Evolutionary conservation across 2,329 filamentous ascomycete genomes (phyloP), one percentile per base, ranked within the genome.

Genomic region (Microdochium paspali): DNA sequence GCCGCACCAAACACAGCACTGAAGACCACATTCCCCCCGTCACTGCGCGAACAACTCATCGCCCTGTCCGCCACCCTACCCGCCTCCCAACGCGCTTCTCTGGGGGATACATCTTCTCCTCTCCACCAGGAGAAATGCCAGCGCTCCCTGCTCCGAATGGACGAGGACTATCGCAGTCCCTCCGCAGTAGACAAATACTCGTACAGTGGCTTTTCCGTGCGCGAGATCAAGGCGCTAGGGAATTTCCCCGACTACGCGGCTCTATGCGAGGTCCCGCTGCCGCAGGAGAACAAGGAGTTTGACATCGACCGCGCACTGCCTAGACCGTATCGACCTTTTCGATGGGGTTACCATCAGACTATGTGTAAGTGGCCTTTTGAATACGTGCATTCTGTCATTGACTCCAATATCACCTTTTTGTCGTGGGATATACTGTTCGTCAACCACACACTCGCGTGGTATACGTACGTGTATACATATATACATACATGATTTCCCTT

Each of bases 281-380:
- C 89, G 0, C 53, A 69, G 9, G 72, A 84, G 0, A 82, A 85
- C 48, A 56, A 61, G 1, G 70, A 77, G 4, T 93, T 93, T 59
- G 70, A 87, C 52, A 80, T 90, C 47, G 66, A 74, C 13, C 85
- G 72, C 52, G 87, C 88, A 1, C 57, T 74, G 10, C 78, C 88
- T 1, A 73, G 89, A 49, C 88, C 88, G 0, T 94, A 90, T 60
- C 74, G 89, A 35, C 89, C 89, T 0, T 85, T 94, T 40, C 67
- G 89, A 56, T 94, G 89, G 89, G 70, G 75, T 0, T 95, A 94
- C 59, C 87, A 93, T 60, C 89, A 95, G 60, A 94, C 88, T 0
- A 94, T 95, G 89, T 87, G 87, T 91, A 76, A 56, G 83, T 73
- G 24, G 4, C 12, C 15, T 21, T 5, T 18, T 47, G 15, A 15